Evolutionary conservation across 2,329 filamentous ascomycete genomes (phyloP).

Genomic region (Exophiala spinifera): DNA sequence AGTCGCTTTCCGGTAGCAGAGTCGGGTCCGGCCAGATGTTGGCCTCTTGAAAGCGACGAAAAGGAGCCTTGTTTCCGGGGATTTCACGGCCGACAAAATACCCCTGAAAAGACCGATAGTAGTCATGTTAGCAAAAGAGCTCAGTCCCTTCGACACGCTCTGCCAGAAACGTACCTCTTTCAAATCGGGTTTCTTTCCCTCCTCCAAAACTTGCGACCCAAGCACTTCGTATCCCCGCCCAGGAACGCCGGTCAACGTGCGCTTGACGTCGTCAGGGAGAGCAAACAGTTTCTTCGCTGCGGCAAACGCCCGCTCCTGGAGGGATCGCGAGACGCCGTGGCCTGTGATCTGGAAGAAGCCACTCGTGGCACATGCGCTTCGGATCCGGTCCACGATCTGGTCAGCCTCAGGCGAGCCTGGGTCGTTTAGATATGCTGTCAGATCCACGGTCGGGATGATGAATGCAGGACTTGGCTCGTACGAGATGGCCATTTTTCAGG

Average conservation of each 20-base stretch:
- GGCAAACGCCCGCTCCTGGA: constrained; percentile 43
- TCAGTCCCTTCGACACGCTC: background rate
- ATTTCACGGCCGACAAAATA: constrained; percentile 30
- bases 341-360: constrained; percentile 56
- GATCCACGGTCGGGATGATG: constrained; percentile 1
- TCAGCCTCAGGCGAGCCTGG: constrained; percentile 10
- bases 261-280: constrained; percentile 34
- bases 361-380: constrained; percentile 44
- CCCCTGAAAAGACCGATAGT: constrained; percentile 16
- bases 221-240: constrained; percentile 33
- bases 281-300: constrained; percentile 49
- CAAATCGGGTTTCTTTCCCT: constrained; percentile 28
- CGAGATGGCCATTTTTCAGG: background rate
- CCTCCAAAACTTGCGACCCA: constrained; percentile 31
- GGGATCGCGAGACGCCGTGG: constrained; percentile 43
- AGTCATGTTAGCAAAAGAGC: background rate
- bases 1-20: constrained; percentile 3
- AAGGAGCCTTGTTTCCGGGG: constrained; percentile 19
- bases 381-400: constrained; percentile 36
- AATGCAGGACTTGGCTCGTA: constrained; percentile 1
- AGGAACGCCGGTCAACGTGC: constrained; percentile 11
- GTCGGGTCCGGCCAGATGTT: constrained; percentile 18
- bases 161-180: constrained; percentile 32
- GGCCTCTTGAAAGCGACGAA: constrained; percentile 21
- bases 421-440: background rate